Evolutionary conservation across 805 yeast species (phyloP), one percentile per base, ranked within the genome.

Genomic region (Starmerella powellii): DNA sequence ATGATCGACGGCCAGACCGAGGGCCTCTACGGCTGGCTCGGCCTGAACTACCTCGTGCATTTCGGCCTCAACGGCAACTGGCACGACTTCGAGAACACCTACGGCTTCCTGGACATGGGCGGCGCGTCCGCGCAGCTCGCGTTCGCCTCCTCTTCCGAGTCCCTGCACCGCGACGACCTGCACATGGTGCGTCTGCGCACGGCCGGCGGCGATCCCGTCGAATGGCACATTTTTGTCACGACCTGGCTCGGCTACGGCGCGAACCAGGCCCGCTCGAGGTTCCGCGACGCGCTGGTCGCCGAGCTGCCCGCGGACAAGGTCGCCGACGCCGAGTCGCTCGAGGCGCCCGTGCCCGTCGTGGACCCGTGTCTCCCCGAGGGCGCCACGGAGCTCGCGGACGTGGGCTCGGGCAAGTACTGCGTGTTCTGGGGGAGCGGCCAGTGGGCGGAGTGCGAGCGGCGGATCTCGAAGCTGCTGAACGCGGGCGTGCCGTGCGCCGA

Each of bases 211-310:
- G 68, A 68, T 2, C 53, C 72, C 2, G 86, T 80, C 48, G 66
- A 70, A 34, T 88, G 94, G 94, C 70, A 76, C 31, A 80, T 91
- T 0, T 91, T 86, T 63, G 96, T 91, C 5, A 80, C 91, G 28
- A 85, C 97, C 0, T 91, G 98, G 98, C 68, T 91, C 10, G 97
- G 97, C 0, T 91, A 84, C 63, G 98, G 98, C 11, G 97, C 97
- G 2, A 91, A 91, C 54, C 85, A 88, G 57, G 96, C 97, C 8
- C 67, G 94, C 32, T 69, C 66, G 41, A 65, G 97, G 47, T 82
- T 80, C 57, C 63, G 84, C 8, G 37, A 48, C 35, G 66, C 66
- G 28, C 76, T 73, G 37, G 34, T 48, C 2, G 41, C 34, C 5
- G 38, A 40, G 3, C 31, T 50, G 10, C 4, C 41, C 5, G 28